Conservation (phyloP, 352 stramenopile species). For the Phytophthora multivora region DNA sequence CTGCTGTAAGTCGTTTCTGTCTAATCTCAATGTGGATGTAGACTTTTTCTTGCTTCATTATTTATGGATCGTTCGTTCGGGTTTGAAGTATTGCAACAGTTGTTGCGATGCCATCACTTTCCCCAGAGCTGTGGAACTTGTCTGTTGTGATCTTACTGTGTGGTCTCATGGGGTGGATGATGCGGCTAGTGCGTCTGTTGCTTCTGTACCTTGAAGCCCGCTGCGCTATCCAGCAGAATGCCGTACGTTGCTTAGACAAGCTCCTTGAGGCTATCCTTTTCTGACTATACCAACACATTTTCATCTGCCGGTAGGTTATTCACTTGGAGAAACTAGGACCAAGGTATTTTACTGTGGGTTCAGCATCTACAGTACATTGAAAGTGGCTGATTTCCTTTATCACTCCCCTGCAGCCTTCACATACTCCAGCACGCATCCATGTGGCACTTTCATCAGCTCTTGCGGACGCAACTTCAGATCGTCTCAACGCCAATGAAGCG, state of each 20-base stretch:
- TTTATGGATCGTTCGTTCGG: conserved; percentile 11
- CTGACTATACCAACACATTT: neutral
- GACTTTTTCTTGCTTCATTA: conserved; percentile 24
- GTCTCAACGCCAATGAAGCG: conserved; percentile 44
- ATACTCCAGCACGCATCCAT: conserved; percentile 59
- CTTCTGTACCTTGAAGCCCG: conserved; percentile 47
- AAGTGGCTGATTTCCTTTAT: conserved; percentile 1
- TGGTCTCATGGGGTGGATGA: conserved; percentile 46
- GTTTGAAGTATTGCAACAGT: too few species aligned
- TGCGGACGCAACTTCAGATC: conserved; percentile 49
- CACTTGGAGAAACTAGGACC: conserved; percentile 36
- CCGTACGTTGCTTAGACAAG: conserved; percentile 35
- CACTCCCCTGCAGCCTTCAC: conserved; percentile 35
- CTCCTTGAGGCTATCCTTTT: neutral
- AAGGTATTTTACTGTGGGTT: conserved; percentile 18
- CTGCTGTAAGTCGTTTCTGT: conserved; percentile 40
- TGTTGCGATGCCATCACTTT: conserved; percentile 14
- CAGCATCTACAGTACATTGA: neutral
- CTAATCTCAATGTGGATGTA: conserved; percentile 25
- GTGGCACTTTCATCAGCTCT: conserved; percentile 71
- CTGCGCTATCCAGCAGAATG: conserved; percentile 41
- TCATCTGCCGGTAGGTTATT: conserved; percentile 24
- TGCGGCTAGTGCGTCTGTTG: conserved; percentile 45
- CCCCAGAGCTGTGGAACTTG: conserved; percentile 70
- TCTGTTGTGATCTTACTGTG: conserved; percentile 49